Evolutionary conservation across 768 basidiomycete genomes (phyloP).

Genomic region (Galerina sulciceps): DNA sequence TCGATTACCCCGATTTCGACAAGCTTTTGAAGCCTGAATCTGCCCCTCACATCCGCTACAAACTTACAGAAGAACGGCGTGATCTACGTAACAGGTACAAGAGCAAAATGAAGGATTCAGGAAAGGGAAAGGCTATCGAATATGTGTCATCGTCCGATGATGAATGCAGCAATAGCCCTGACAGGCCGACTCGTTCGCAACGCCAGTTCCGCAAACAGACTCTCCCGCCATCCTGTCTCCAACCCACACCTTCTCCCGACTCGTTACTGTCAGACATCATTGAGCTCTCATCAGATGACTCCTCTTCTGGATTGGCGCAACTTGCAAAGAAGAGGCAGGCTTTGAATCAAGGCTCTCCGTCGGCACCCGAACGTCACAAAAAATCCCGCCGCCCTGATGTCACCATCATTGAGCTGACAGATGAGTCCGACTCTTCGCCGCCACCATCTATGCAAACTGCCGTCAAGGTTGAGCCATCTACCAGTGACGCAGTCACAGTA

Average conservation of each 20-base stretch:
- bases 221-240: background rate
- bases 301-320: too few relatives aligned
- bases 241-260: background rate
- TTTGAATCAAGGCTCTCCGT: too few relatives aligned
- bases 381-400: too few relatives aligned
- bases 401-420: background rate
- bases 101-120: background rate
- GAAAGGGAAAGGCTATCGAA: background rate
- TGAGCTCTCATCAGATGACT: too few relatives aligned
- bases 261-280: background rate
- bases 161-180: background rate
- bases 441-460: background rate
- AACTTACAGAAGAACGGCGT: background rate
- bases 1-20: background rate
- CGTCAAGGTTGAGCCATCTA: too few relatives aligned
- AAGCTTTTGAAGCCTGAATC: background rate
- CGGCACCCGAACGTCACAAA: too few relatives aligned
- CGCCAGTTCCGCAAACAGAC: background rate
- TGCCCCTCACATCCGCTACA: background rate
- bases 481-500: too few relatives aligned
- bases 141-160: background rate
- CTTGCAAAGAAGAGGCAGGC: too few relatives aligned
- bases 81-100: background rate
- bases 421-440: background rate
- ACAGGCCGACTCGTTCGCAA: background rate